phyloP scores from a whole-genome alignment of 116 monocot species.

The Zostera marina region DNA sequence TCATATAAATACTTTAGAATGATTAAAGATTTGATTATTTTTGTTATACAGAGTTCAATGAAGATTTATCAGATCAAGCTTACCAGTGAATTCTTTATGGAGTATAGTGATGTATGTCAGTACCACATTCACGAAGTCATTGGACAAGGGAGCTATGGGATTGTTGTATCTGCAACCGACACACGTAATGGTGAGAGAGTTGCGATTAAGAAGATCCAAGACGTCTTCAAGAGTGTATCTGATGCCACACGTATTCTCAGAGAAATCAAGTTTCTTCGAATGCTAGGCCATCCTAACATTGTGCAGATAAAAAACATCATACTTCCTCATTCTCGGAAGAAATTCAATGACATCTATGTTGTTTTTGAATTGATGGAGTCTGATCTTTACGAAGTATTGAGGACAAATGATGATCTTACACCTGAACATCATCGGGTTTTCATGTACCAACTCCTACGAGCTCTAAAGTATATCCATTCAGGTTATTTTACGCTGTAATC shows the following conservation, averaged over 20 bases:
- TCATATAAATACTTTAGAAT: no score
- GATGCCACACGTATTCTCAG: constrained; percentile 69
- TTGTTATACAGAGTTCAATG: not conserved
- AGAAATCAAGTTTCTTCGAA: constrained; percentile 70
- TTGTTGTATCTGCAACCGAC: constrained; percentile 56
- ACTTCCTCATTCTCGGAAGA: constrained; percentile 62
- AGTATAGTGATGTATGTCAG: constrained; percentile 59
- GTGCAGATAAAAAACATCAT: constrained; percentile 83
- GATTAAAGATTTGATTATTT: no score
- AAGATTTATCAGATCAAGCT: constrained; percentile 24
- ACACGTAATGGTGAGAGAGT: constrained; percentile 59
- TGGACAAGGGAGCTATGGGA: constrained; percentile 83
- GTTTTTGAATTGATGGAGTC: constrained; percentile 47
- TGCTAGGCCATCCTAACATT: constrained; percentile 63
- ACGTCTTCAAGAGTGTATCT: constrained; percentile 76
- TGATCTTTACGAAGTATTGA: constrained; percentile 79
- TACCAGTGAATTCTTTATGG: constrained; percentile 66
- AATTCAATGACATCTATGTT: constrained; percentile 66
- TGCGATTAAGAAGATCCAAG: constrained; percentile 76
- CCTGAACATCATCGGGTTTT: constrained; percentile 68
- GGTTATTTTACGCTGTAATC: constrained; percentile 13
- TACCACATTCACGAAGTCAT: constrained; percentile 69
- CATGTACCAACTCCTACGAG: constrained; percentile 67
- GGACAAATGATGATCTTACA: constrained; percentile 75
- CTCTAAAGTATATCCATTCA: constrained; percentile 36